phyloP scores from a whole-genome alignment of 1,139 yeast genomes.

The Hansenula sp. region DNA sequence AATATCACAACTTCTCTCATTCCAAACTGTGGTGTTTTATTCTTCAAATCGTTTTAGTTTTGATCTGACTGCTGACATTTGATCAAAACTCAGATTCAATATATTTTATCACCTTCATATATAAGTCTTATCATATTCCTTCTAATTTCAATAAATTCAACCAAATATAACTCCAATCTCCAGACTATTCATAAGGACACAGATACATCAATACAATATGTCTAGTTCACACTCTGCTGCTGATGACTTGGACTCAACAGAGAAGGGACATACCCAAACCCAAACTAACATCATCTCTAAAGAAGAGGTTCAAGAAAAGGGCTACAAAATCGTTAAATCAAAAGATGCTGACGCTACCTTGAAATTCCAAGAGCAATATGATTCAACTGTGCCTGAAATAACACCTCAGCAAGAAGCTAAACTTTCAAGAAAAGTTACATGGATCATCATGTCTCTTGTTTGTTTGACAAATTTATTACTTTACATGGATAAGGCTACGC shows the following conservation, averaged over 20 bases:
- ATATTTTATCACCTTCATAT: too few relatives aligned
- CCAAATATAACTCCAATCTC: too few relatives aligned
- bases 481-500: conserved; percentile 43
- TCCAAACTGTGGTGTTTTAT: too few relatives aligned
- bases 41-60: too few relatives aligned
- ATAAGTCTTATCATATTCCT: too few relatives aligned
- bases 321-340: conserved; percentile 14
- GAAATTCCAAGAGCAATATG: conserved; percentile 32
- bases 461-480: conserved; percentile 34
- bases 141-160: too few relatives aligned
- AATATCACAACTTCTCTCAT: too few relatives aligned
- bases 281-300: not conserved
- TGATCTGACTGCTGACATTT: too few relatives aligned
- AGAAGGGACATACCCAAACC: not conserved
- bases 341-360: conserved; percentile 39
- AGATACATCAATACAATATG: not conserved
- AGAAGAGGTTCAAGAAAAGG: conserved; percentile 5
- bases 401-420: conserved; percentile 34
- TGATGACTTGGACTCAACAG: not conserved
- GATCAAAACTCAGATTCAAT: too few relatives aligned
- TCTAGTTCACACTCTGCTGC: not conserved
- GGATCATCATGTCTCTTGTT: conserved; percentile 22
- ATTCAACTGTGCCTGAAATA: conserved; percentile 27
- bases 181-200: too few relatives aligned
- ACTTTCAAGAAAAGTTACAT: conserved; percentile 31